phyloP scores from a whole-genome alignment of 352 stramenopile genomes.

The Phytophthora ohioensis region DNA sequence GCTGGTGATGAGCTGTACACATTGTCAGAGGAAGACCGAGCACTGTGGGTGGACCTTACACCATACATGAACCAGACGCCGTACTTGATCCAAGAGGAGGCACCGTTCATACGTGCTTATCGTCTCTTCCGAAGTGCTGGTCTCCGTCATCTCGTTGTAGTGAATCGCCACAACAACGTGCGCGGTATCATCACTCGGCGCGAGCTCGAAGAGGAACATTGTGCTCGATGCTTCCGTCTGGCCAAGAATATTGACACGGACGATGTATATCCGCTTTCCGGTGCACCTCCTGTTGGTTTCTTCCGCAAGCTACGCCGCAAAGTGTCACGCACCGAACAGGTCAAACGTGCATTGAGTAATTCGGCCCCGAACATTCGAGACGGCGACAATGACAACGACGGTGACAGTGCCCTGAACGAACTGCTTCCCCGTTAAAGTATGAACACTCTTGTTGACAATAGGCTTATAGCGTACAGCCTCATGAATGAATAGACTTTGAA shows the following conservation, averaged over 20 bases:
- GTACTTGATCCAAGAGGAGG: slow-evolving; percentile 96
- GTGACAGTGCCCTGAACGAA: slow-evolving; percentile 24
- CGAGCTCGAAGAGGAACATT: slow-evolving; percentile 88
- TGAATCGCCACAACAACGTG: slow-evolving; percentile 94
- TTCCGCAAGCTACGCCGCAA: slow-evolving; percentile 69
- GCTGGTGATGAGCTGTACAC: slow-evolving; percentile 61
- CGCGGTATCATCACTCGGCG: slow-evolving; percentile 88
- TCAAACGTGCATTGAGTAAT: slow-evolving; percentile 76
- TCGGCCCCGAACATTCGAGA: slow-evolving; percentile 31
- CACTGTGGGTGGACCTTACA: slow-evolving; percentile 95
- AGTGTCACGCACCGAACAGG: slow-evolving; percentile 75
- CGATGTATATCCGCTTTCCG: slow-evolving; percentile 75
- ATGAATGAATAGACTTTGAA: slow-evolving; percentile 21
- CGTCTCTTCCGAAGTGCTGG: slow-evolving; percentile 97
- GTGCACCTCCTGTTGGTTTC: slow-evolving; percentile 61
- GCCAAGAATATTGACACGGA: slow-evolving; percentile 78
- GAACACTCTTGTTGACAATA: not conserved
- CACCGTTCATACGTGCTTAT: slow-evolving; percentile 96
- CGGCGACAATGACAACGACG: slow-evolving; percentile 11
- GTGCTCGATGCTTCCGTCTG: slow-evolving; percentile 76
- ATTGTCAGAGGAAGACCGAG: slow-evolving; percentile 83
- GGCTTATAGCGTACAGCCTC: not conserved
- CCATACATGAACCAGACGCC: slow-evolving; percentile 98
- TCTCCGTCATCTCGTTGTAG: slow-evolving; percentile 95
- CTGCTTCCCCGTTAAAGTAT: slow-evolving; percentile 32